A percentile compares a stretch with the other conserved stretches of the same genome.
Evolutionary conservation across 225 moss, liverwort and hornwort species (phyloP).

Genomic region (Neckera pumila): DNA sequence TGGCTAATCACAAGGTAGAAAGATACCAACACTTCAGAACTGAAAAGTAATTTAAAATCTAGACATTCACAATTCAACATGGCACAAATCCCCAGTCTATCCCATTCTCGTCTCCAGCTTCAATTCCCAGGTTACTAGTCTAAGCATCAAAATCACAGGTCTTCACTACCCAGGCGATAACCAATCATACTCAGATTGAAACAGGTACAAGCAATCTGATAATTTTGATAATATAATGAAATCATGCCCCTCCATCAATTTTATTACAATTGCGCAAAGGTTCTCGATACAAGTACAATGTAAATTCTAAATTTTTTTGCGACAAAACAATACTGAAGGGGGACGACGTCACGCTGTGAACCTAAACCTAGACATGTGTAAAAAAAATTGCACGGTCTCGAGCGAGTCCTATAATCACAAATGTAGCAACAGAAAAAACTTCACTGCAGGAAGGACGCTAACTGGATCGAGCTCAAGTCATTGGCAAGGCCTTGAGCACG

Average conservation of each 20-base stretch:
- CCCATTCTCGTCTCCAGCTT: neutral
- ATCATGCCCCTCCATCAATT: neutral
- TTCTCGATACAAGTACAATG: too few species aligned
- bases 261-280: neutral
- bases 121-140: neutral
- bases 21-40: neutral
- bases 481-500: constrained; percentile 23
- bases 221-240: neutral
- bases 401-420: neutral
- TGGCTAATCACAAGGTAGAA: neutral
- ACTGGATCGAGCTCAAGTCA: neutral
- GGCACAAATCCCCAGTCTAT: neutral
- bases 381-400: neutral
- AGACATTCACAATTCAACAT: neutral
- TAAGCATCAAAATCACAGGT: neutral
- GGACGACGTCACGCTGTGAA: neutral
- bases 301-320: too few species aligned
- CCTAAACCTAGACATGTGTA: neutral
- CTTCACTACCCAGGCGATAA: neutral
- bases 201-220: neutral
- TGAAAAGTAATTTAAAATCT: neutral
- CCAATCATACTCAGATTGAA: neutral
- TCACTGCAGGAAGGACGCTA: neutral
- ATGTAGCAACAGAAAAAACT: neutral
- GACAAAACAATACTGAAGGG: neutral